phyloP scores from a whole-genome alignment of 305 asterid genomes.

The Striga hermonthica region DNA sequence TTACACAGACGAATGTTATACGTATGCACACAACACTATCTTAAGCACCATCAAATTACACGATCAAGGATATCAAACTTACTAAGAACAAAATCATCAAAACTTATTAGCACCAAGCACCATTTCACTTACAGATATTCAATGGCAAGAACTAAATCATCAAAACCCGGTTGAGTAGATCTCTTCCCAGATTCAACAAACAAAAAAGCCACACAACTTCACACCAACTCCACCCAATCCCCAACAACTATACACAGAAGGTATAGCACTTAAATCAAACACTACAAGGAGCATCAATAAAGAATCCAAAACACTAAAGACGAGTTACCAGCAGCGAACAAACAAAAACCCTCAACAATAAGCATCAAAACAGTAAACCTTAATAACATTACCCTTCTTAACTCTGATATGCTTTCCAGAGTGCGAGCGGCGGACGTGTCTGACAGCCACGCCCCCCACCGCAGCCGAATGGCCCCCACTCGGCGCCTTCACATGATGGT shows the following conservation, averaged over 20 bases:
- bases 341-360: background rate
- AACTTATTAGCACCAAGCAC: background rate
- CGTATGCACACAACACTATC: no score
- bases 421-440: constrained; percentile 79
- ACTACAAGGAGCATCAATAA: background rate
- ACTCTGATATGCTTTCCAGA: constrained; percentile 74
- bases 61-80: background rate
- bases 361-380: background rate
- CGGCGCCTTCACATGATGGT: constrained; percentile 56
- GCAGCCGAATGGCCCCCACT: constrained; percentile 60
- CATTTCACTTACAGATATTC: background rate
- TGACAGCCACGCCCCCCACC: constrained; percentile 62
- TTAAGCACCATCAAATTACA: no score
- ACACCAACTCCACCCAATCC: constrained; percentile 22
- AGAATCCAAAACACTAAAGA: background rate
- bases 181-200: background rate
- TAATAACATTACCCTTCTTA: constrained; percentile 65
- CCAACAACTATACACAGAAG: constrained; percentile 2
- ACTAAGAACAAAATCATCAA: background rate
- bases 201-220: background rate
- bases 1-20: no score
- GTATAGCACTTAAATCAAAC: background rate
- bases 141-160: constrained; percentile 7
- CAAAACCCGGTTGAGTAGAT: background rate
- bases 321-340: background rate